A percentile compares a stretch with the other conserved stretches of the same genome.
Evolutionary conservation across 345 rosid species (phyloP).

Genomic region (Garcia nutans): DNA sequence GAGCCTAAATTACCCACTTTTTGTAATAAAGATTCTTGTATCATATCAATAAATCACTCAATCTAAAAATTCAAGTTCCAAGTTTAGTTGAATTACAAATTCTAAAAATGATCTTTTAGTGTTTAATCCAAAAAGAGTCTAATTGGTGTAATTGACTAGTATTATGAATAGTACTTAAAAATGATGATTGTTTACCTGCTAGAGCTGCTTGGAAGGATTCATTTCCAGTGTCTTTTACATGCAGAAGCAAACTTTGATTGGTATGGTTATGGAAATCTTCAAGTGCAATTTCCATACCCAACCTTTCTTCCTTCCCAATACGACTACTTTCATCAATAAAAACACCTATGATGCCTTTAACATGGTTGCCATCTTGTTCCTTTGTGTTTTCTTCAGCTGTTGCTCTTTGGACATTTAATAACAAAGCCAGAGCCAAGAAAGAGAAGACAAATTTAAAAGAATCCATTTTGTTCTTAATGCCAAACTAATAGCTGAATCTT

Average conservation of each 20-base stretch:
- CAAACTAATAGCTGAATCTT: not conserved
- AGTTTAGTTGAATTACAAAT: too few species aligned
- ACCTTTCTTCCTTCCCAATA: not conserved
- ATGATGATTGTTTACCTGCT: conserved; percentile 12
- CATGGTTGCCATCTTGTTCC: not conserved
- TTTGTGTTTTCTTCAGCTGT: not conserved
- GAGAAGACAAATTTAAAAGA: not conserved
- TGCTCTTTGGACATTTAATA: not conserved
- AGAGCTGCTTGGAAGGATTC: conserved; percentile 14
- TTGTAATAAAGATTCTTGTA: too few species aligned
- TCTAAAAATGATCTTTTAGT: too few species aligned
- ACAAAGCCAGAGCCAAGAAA: not conserved
- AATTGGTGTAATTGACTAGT: too few species aligned
- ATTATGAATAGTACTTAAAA: too few species aligned
- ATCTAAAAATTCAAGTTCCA: too few species aligned
- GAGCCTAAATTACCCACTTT: too few species aligned
- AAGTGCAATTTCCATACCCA: conserved; percentile 16
- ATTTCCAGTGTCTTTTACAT: not conserved
- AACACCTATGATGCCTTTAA: not conserved
- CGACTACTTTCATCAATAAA: not conserved
- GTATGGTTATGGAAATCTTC: conserved; percentile 8
- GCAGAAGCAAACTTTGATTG: conserved; percentile 1
- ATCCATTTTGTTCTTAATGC: not conserved
- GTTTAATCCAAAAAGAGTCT: too few species aligned
- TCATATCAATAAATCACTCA: too few species aligned